A percentile compares a stretch with the other conserved stretches of the same genome.
Conservation (phyloP, 768 basidiomycete species). For the Leccinum disarticulatum region DNA sequence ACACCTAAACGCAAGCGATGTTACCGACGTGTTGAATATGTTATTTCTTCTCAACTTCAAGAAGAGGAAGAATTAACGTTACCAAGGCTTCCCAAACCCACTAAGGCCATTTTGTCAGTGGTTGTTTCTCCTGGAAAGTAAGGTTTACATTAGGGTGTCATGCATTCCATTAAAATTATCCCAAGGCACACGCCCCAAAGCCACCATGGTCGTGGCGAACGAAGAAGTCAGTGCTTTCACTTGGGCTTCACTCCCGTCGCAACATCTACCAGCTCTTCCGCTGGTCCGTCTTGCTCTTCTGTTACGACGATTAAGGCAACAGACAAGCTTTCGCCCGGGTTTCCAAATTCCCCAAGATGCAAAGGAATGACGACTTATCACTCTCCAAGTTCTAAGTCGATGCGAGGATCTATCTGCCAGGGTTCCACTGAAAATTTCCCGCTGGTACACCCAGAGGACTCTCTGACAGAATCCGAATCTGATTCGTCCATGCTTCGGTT, state of each 20-base stretch:
- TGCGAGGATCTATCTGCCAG: neutral
- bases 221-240: conserved; percentile 1
- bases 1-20: conserved; percentile 38
- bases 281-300: neutral
- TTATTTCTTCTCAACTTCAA: conserved; percentile 35
- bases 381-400: conserved; percentile 7
- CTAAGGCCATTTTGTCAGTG: neutral
- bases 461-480: conserved; percentile 33
- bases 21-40: conserved; percentile 17
- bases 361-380: neutral
- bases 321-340: neutral
- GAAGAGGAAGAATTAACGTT: conserved; percentile 30
- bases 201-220: neutral
- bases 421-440: conserved; percentile 9
- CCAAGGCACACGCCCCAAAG: conserved; percentile 1
- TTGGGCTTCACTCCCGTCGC: conserved; percentile 5
- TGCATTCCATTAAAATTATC: conserved; percentile 11
- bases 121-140: conserved; percentile 14
- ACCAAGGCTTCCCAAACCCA: conserved; percentile 4
- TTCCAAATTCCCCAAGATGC: neutral
- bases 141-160: neutral
- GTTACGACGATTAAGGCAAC: conserved; percentile 2
- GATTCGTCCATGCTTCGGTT: conserved; percentile 18
- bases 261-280: conserved; percentile 1
- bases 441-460: conserved; percentile 22